Conservation (phyloP, 192 early-diverging fungal genomes). For the Dissophora globulifera region DNA sequence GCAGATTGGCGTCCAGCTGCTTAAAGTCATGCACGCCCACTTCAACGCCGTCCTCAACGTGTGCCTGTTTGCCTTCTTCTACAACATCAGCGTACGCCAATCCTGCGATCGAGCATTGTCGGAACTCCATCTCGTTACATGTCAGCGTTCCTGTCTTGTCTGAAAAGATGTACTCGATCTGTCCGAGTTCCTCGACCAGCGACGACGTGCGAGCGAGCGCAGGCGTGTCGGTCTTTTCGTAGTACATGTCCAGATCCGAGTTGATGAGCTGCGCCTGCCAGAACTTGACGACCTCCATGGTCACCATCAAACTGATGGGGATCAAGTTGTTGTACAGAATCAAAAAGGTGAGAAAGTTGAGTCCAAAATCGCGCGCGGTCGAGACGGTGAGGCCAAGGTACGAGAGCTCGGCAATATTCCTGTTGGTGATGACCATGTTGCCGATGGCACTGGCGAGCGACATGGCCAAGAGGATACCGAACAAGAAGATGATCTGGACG, state of each 20-base stretch:
- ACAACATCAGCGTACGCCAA: slow-evolving; percentile 90
- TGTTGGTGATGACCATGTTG: slow-evolving; percentile 69
- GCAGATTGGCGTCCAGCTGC: slow-evolving; percentile 69
- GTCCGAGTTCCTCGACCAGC: slow-evolving; percentile 96
- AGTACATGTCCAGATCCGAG: slow-evolving; percentile 95
- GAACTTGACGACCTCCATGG: slow-evolving; percentile 98
- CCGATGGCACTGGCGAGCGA: slow-evolving; percentile 89
- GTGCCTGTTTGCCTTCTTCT: slow-evolving; percentile 89
- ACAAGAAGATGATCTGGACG: slow-evolving; percentile 93
- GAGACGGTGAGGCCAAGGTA: slow-evolving; percentile 19
- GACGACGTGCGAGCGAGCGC: slow-evolving; percentile 92
- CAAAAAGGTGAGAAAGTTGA: slow-evolving; percentile 95
- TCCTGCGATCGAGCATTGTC: slow-evolving; percentile 91
- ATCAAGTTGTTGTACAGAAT: slow-evolving; percentile 99
- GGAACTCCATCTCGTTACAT: slow-evolving; percentile 91
- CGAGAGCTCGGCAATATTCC: slow-evolving; percentile 26
- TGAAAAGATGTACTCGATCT: slow-evolving; percentile 97
- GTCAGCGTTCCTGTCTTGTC: slow-evolving; percentile 95
- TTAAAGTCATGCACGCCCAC: slow-evolving; percentile 74
- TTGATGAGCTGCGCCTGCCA: slow-evolving; percentile 90
- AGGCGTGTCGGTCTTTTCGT: slow-evolving; percentile 91
- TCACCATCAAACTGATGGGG: slow-evolving; percentile 97
- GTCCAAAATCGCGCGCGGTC: slow-evolving; percentile 78
- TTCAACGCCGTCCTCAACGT: slow-evolving; percentile 74
- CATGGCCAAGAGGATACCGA: slow-evolving; percentile 86